Evolutionary conservation across 805 yeast genomes (phyloP), one percentile per base, ranked within the genome.

Genomic region (Kodamaea sagamina): DNA sequence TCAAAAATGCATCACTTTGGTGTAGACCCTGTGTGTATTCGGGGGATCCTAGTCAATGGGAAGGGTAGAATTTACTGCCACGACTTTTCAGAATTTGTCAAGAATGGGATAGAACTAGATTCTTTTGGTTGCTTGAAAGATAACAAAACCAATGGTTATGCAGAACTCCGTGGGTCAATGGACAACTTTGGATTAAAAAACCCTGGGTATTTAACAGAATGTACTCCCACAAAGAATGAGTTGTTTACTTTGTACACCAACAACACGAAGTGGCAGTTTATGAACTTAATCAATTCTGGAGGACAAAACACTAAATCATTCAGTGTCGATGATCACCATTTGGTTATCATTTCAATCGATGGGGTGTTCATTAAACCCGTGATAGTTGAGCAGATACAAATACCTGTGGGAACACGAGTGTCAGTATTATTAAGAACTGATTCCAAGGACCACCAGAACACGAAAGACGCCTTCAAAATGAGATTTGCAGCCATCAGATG

Each of bases 11-110:
- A 50, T 32, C 52, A 53, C 18, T 60, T 48, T 41, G 67, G 67
- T 4, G 52, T 63, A 36, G 70, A 65, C 38, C 69, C 71, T 1
- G 51, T 63, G 10, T 65, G 69, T 44, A 52, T 62, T 26, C 61
- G 54, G 45, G 54, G 63, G 38, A 49, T 64, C 6, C 46, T 64
- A 19, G 37, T 61, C 38, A 64, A 64, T 37, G 69, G 69, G 8
- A 57, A 50, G 46, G 69, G 67, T 5, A 49, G 61, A 36, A 48
- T 59, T 4, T 41, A 43, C 34, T 62, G 67, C 41, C 57, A 55
- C 34, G 41, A 39, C 6, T 41, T 50, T 24, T 12, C 41, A 22
- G 32, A 38, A 2, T 50, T 51, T 7, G 39, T 42, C 12, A 44
- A 50, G 18, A 4, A n/a, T 4, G 34, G 34, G 3, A 29, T 29